Evolutionary conservation across 257 asterid genomes (phyloP).

Genomic region (Prunella vulgaris): DNA sequence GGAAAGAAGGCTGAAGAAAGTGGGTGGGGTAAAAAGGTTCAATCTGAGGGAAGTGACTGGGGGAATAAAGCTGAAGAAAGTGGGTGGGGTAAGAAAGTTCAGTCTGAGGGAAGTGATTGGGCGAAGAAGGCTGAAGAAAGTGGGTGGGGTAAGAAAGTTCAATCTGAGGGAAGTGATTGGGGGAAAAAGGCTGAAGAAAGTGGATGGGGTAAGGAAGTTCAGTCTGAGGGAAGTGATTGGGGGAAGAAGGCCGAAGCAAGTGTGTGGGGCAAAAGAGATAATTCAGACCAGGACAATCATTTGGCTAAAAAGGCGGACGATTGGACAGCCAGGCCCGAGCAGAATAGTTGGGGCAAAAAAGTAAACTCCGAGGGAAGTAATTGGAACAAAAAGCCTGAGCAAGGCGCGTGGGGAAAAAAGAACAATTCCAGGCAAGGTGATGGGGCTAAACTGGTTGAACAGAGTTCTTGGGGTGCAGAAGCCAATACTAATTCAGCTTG

Average conservation of each 20-base stretch:
- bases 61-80: not conserved
- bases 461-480: conserved; percentile 10
- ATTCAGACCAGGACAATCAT: too few relatives aligned
- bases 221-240: too few relatives aligned
- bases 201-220: too few relatives aligned
- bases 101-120: not conserved
- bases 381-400: too few relatives aligned
- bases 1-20: too few relatives aligned
- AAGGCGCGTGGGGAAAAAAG: conserved; percentile 19
- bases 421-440: not conserved
- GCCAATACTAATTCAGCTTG: conserved; percentile 25
- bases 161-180: too few relatives aligned
- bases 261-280: conserved; percentile 13
- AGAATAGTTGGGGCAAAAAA: conserved; percentile 26
- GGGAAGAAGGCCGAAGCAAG: not conserved
- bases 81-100: not conserved
- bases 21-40: conserved; percentile 8
- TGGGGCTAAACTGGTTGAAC: not conserved
- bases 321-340: too few relatives aligned
- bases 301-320: conserved; percentile 5
- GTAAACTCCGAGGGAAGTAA: conserved; percentile 23
- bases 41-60: conserved; percentile 18
- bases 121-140: too few relatives aligned
- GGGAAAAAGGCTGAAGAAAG: too few relatives aligned
- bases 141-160: too few relatives aligned